phyloP scores from a whole-genome alignment of 768 basidiomycete genomes.

The Dentipellis fragilis region DNA sequence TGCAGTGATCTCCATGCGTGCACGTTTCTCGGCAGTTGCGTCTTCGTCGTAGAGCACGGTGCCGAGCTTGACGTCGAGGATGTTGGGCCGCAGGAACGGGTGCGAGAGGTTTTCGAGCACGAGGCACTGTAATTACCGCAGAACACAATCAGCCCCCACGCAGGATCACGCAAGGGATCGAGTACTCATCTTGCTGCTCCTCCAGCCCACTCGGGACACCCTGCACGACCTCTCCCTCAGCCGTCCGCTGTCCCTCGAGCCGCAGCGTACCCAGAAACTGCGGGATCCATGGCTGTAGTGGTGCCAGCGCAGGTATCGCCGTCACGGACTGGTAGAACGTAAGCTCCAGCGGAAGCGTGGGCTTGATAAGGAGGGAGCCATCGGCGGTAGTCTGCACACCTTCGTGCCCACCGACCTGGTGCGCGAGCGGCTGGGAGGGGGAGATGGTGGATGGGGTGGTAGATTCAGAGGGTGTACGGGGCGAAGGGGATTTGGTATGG shows the following conservation, averaged over 20 bases:
- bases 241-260: slow-evolving; percentile 44
- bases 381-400: slow-evolving; percentile 66
- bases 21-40: slow-evolving; percentile 61
- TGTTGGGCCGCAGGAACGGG: slow-evolving; percentile 68
- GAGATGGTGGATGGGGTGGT: background rate
- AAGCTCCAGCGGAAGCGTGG: slow-evolving; percentile 52
- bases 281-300: slow-evolving; percentile 55
- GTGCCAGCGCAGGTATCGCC: slow-evolving; percentile 28
- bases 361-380: slow-evolving; percentile 75
- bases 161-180: too few relatives aligned
- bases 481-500: too few relatives aligned
- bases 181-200: slow-evolving; percentile 41
- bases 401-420: slow-evolving; percentile 77
- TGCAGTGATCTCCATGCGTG: slow-evolving; percentile 67
- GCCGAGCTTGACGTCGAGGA: slow-evolving; percentile 91
- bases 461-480: background rate
- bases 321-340: slow-evolving; percentile 59
- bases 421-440: slow-evolving; percentile 24
- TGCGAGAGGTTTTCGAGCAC: slow-evolving; percentile 80
- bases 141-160: background rate
- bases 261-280: slow-evolving; percentile 71
- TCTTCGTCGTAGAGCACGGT: slow-evolving; percentile 73
- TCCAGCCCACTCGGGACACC: slow-evolving; percentile 16
- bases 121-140: slow-evolving; percentile 41
- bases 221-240: slow-evolving; percentile 1